These are phyloP conservation scores for Haplosporangium sp. DNA, from an alignment of 371 early-diverging fungal species.

Conservation along the genomic window DNA sequence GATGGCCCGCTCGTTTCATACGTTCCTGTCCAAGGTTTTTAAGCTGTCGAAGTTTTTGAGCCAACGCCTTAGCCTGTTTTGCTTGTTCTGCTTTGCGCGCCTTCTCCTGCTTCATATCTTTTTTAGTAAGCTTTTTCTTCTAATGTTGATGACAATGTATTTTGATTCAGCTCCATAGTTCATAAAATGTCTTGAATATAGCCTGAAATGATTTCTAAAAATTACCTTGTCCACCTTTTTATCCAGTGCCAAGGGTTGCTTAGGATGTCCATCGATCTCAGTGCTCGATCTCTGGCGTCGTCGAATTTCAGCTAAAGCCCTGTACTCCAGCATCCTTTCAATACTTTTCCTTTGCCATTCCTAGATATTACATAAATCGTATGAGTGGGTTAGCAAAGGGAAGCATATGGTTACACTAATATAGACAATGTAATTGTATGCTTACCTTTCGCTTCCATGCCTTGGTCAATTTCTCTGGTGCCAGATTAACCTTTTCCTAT, in stretches of 20 bases:
- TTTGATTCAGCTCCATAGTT: too few relatives aligned
- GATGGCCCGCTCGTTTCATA: background rate
- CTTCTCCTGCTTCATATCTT: background rate
- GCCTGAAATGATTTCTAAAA: too few relatives aligned
- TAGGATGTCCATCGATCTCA: background rate
- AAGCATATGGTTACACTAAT: background rate
- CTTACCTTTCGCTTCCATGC: background rate
- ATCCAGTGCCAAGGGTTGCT: background rate
- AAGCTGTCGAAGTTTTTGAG: constrained; percentile 1
- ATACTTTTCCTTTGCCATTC: background rate
- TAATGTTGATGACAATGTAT: too few relatives aligned
- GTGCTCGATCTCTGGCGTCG: background rate
- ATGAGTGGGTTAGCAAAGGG: background rate
- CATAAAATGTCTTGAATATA: too few relatives aligned
- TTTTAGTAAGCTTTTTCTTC: background rate
- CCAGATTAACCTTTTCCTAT: background rate
- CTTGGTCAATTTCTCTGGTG: background rate
- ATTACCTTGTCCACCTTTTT: background rate
- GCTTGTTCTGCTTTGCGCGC: background rate
- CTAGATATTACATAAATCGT: background rate
- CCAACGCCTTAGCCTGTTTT: background rate
- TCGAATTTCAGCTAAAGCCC: background rate
- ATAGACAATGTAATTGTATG: background rate
- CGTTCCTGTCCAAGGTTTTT: background rate
- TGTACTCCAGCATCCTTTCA: background rate